These are phyloP conservation scores for Sporothrix dimorphospora DNA, from an alignment of 2,329 filamentous ascomycete species.

Conservation along the genomic window DNA sequence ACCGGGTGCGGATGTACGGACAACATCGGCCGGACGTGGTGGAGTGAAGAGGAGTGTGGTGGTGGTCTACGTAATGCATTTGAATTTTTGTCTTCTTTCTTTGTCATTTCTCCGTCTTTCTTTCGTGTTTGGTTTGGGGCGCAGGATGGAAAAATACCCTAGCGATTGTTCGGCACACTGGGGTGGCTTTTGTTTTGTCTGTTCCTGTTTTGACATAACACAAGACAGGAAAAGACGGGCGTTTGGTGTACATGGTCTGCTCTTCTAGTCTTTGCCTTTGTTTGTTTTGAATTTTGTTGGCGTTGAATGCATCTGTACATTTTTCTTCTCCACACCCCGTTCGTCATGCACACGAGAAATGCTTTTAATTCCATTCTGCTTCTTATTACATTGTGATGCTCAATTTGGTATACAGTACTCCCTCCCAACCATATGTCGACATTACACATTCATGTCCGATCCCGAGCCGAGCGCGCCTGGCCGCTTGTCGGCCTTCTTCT, in stretches of 20 bases:
- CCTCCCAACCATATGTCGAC: background rate
- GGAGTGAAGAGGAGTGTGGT: background rate
- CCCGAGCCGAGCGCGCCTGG: background rate
- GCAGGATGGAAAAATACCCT: conserved; percentile 24
- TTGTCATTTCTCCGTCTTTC: background rate
- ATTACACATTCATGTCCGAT: background rate
- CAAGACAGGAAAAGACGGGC: background rate
- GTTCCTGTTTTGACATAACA: background rate
- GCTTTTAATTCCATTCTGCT: background rate
- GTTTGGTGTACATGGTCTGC: background rate
- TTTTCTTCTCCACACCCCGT: background rate
- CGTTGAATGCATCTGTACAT: background rate
- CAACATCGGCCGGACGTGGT: conserved; percentile 36
- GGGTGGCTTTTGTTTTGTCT: background rate
- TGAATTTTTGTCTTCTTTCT: background rate
- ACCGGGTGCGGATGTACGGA: conserved; percentile 63
- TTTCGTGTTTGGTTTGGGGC: background rate
- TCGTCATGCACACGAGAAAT: background rate
- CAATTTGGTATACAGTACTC: background rate
- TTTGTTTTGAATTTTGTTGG: background rate
- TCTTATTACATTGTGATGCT: too few species aligned
- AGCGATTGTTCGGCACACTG: conserved; percentile 18
- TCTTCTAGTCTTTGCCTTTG: background rate
- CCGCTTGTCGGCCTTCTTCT: background rate
- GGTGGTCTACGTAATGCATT: background rate